phyloP scores from a whole-genome alignment of 1,139 yeast species.

The Eremothecium coryli region DNA sequence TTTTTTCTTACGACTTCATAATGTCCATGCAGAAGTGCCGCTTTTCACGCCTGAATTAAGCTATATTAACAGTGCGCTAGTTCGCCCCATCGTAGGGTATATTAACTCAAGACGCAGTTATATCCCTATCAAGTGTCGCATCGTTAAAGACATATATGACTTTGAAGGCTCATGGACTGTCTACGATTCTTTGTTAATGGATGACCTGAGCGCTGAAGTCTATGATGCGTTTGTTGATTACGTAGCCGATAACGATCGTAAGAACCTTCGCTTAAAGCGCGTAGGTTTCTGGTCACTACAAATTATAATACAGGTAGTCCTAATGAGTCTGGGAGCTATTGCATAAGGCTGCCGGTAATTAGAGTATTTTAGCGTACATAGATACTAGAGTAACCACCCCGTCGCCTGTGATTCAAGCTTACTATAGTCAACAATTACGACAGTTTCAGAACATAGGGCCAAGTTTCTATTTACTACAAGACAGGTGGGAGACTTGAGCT shows the following conservation, averaged over 20 bases:
- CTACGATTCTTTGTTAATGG: conserved; percentile 85
- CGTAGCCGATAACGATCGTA: conserved; percentile 76
- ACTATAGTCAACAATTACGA: background rate
- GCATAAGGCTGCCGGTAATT: conserved; percentile 22
- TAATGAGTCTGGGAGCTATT: conserved; percentile 69
- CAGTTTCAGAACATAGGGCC: background rate
- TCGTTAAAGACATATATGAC: conserved; percentile 70
- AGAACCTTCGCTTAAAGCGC: conserved; percentile 62
- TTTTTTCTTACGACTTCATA: conserved; percentile 64
- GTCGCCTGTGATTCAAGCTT: background rate
- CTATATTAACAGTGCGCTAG: conserved; percentile 81
- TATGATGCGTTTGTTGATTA: conserved; percentile 85
- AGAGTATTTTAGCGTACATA: too few species aligned
- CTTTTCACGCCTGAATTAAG: conserved; percentile 75
- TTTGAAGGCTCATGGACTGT: conserved; percentile 96
- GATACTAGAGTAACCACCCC: too few species aligned
- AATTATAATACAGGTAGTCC: conserved; percentile 65
- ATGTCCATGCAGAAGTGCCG: conserved; percentile 84
- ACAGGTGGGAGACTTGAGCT: too few species aligned
- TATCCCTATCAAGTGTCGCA: conserved; percentile 77
- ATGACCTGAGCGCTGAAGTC: conserved; percentile 80
- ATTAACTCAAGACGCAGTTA: conserved; percentile 83
- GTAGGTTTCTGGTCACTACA: conserved; percentile 94
- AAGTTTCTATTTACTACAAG: too few species aligned
- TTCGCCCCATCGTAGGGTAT: conserved; percentile 91